Percentiles rank a stretch among this genome's conserved stretches.
These are phyloP conservation scores for Globisporangium takayamanum DNA, from an alignment of 352 stramenopile species.

Conservation along the genomic window DNA sequence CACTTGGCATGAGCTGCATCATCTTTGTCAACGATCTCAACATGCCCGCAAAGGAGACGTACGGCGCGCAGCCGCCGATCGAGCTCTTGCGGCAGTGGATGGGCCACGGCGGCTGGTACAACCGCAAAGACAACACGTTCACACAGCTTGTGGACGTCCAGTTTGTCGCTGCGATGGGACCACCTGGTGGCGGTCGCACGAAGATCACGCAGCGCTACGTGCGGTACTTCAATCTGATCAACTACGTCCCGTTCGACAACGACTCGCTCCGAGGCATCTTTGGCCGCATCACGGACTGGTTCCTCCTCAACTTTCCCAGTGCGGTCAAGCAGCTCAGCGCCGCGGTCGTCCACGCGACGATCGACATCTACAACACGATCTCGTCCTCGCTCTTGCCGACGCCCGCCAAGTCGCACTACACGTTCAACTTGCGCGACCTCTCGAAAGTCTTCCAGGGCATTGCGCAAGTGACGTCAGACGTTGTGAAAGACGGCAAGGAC, in stretches of 20 bases:
- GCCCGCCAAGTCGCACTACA: constrained; percentile 93
- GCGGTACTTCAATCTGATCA: constrained; percentile 92
- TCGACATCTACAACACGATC: constrained; percentile 92
- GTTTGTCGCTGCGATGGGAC: constrained; percentile 90
- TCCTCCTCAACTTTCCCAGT: constrained; percentile 71
- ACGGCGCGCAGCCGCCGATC: constrained; percentile 90
- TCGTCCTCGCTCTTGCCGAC: constrained; percentile 86
- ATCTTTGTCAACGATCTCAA: constrained; percentile 95
- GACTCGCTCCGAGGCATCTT: constrained; percentile 87
- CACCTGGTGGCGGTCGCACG: constrained; percentile 86
- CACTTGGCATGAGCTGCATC: constrained; percentile 85
- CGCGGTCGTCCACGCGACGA: constrained; percentile 77
- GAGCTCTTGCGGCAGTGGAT: constrained; percentile 92
- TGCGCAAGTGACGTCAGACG: constrained; percentile 68
- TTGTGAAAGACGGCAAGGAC: constrained; percentile 77
- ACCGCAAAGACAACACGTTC: constrained; percentile 91
- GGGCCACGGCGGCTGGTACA: constrained; percentile 92
- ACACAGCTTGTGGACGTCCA: constrained; percentile 91
- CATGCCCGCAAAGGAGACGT: constrained; percentile 93
- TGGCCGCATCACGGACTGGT: constrained; percentile 87
- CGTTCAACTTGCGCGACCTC: constrained; percentile 92
- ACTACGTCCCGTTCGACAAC: constrained; percentile 90
- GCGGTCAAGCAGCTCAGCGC: constrained; percentile 75
- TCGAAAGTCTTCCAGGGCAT: constrained; percentile 93
- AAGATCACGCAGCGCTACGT: constrained; percentile 91